Base-by-base conservation (phyloP, 2,329 filamentous ascomycete genomes). In the Metarhizium humberi region DNA sequence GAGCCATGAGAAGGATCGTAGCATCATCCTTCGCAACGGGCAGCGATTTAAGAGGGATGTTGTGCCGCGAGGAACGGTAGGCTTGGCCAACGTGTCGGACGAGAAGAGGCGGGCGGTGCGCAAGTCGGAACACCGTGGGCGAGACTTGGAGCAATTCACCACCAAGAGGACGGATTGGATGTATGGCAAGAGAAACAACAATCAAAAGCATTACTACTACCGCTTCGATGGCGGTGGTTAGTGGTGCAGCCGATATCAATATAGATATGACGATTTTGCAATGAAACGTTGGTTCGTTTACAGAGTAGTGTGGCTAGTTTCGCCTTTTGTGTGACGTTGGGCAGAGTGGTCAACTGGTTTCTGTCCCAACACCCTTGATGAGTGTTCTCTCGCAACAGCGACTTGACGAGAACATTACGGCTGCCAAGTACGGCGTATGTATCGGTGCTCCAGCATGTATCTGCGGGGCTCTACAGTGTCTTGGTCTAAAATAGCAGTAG, bases 41-140 rank as follows among this genome's bases (percentile, higher is more conserved):
- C 53, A 56, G 48, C 68, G 71, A 53, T 73, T 73, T 57, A 76
- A 78, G 58, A 76, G 81, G 47, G 78, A 81, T 18, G 67, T 88
- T 25, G 75, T 86, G 48, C 83, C 78, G 53, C 83, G 90, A 58
- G 85, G 84, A 20, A 85, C 90, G 59, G 86, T 80, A 34, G 90
- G 90, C 47, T 88, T 96, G 86, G 67, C 85, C 49, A 88, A 90
- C 48, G 88, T 90, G 6, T 84, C 82, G 6, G 86, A 87, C n/a
- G 76, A 81, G 56, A 88, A 89, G 77, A 92, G 86, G 74, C 79
- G 79, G 52, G 82, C 85, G 59, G 82, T 88, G 18, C 72, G 75
- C 25, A 80, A 79, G 50, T 78, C 81, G 8, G 88, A 92, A 71
- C 84, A 86, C 71, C 81, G 86, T 63, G 83, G 85, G 55, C 78